These are phyloP conservation scores for Misopates orontium DNA, from an alignment of 257 asterid species.

Conservation along the genomic window DNA sequence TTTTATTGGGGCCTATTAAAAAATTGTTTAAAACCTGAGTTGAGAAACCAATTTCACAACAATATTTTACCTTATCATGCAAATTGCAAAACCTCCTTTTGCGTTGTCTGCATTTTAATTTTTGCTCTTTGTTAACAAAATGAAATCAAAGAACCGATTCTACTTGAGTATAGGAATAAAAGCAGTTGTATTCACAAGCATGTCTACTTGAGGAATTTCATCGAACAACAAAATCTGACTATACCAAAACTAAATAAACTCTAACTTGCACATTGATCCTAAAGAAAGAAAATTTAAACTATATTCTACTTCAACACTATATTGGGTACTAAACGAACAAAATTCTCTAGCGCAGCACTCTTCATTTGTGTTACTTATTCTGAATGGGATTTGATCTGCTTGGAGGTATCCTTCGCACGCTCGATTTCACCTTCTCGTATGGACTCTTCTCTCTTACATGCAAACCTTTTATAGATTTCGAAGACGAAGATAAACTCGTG, in stretches of 20 bases:
- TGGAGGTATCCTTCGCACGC: conserved; percentile 51
- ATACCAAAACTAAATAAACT: conserved; percentile 38
- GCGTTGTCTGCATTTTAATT: too few relatives aligned
- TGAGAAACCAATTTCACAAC: too few relatives aligned
- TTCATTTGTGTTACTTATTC: conserved; percentile 73
- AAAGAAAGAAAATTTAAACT: conserved; percentile 29
- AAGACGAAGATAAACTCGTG: conserved; percentile 23
- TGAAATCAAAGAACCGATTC: too few relatives aligned
- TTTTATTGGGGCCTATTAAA: too few relatives aligned
- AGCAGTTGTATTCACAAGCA: conserved; percentile 61
- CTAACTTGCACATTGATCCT: conserved; percentile 31
- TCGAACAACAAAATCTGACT: conserved; percentile 29
- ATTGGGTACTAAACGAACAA: conserved; percentile 10
- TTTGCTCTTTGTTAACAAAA: too few relatives aligned
- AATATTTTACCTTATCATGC: too few relatives aligned
- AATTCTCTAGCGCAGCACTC: too few relatives aligned
- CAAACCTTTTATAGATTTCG: conserved; percentile 38
- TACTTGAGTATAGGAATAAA: too few relatives aligned
- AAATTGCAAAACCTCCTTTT: too few relatives aligned
- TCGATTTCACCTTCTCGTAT: conserved; percentile 50
- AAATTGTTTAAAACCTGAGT: too few relatives aligned
- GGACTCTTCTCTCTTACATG: conserved; percentile 40
- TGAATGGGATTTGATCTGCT: conserved; percentile 67
- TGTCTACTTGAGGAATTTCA: conserved; percentile 42
- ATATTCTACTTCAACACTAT: conserved; percentile 16